phyloP scores from a whole-genome alignment of 2,329 filamentous ascomycete genomes.

The Sclerotiophoma versabilis region DNA sequence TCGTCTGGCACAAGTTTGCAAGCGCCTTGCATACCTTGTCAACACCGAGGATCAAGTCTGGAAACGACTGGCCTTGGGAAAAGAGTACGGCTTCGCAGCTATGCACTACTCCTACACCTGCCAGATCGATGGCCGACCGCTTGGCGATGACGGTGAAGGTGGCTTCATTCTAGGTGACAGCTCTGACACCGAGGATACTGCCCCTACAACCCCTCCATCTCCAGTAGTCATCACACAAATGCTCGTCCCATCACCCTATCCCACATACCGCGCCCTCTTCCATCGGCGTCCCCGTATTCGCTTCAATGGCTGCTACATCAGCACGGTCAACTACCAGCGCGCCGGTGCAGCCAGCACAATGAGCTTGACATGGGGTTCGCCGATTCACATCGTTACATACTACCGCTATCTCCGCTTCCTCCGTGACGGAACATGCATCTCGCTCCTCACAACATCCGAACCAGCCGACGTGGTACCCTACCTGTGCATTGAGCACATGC shows the following conservation, averaged over 20 bases:
- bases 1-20: constrained; percentile 82
- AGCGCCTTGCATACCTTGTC: constrained; percentile 83
- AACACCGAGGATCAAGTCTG: constrained; percentile 85
- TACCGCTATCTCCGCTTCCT: constrained; percentile 97
- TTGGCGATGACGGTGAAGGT: constrained; percentile 46
- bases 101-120: constrained; percentile 84
- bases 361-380: constrained; percentile 76
- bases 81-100: constrained; percentile 76
- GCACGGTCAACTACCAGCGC: constrained; percentile 92
- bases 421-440: constrained; percentile 84
- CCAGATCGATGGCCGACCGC: constrained; percentile 60
- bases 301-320: constrained; percentile 96
- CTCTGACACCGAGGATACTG: constrained; percentile 21
- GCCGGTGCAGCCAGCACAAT: constrained; percentile 76
- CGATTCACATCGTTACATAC: constrained; percentile 95
- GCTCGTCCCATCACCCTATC: constrained; percentile 48
- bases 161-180: constrained; percentile 38
- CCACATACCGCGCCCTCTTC: constrained; percentile 71
- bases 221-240: constrained; percentile 37
- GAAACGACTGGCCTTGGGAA: constrained; percentile 74
- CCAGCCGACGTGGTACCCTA: constrained; percentile 88
- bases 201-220: constrained; percentile 9
- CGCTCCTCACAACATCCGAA: constrained; percentile 79
- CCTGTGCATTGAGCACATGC: constrained; percentile 74
- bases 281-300: constrained; percentile 82